A percentile compares a stretch with the other conserved stretches of the same genome.
These are phyloP conservation scores for Paramecium octaurelia DNA, from an alignment of 73 alveolate species.

Conservation along the genomic window DNA sequence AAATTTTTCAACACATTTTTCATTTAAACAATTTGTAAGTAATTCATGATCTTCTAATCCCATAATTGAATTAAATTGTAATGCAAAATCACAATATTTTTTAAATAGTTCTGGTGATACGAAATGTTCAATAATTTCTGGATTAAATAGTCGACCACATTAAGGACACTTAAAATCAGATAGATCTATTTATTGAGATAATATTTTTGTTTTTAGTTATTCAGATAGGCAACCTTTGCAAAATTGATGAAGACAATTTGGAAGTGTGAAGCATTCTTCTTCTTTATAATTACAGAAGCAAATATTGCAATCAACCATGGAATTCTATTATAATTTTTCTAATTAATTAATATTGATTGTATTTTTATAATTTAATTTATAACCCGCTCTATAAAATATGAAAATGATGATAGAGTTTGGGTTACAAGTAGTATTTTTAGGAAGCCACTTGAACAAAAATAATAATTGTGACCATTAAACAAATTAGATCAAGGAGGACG, in stretches of 20 bases:
- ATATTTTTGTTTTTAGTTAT: neutral
- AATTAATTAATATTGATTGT: too few relatives aligned
- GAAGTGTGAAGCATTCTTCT: neutral
- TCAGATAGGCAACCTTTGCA: neutral
- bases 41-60: slow-evolving; percentile 21
- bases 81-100: neutral
- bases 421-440: too few relatives aligned
- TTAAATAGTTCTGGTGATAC: neutral
- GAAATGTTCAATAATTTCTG: neutral
- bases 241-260: neutral
- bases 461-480: too few relatives aligned
- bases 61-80: neutral
- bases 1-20: neutral
- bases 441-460: too few relatives aligned
- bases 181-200: neutral
- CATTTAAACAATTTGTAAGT: neutral
- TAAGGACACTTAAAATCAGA: neutral
- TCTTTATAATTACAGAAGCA: neutral
- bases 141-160: neutral
- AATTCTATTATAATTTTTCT: neutral
- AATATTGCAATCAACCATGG: neutral
- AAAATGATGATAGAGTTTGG: too few relatives aligned
- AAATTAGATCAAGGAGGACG: too few relatives aligned
- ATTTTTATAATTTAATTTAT: too few relatives aligned
- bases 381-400: too few relatives aligned